Evolutionary conservation across 345 rosid species (phyloP).

Genomic region (Moringa oleifera): DNA sequence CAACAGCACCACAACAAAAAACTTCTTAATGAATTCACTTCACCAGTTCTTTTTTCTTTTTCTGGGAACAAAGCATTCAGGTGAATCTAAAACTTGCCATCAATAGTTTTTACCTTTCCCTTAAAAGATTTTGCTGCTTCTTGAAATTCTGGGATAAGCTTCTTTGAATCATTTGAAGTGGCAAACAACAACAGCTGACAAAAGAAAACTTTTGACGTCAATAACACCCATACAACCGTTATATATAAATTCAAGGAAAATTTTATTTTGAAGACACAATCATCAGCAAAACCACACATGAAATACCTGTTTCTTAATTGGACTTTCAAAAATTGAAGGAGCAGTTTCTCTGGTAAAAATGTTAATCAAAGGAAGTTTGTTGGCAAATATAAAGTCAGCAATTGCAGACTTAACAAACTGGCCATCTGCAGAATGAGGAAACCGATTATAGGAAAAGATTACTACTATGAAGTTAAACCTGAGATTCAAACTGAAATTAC

Average conservation of each 20-base stretch:
- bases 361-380: conserved; percentile 88
- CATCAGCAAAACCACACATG: not conserved
- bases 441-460: conserved; percentile 9
- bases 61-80: not conserved
- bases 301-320: conserved; percentile 81
- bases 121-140: conserved; percentile 85
- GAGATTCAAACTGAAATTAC: conserved; percentile 3
- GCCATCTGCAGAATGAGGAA: conserved; percentile 56
- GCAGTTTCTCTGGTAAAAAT: conserved; percentile 77
- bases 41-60: not conserved
- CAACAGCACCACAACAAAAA: not conserved
- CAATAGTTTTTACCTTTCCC: conserved; percentile 62
- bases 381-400: conserved; percentile 60
- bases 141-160: conserved; percentile 52
- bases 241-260: not conserved
- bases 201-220: conserved; percentile 15
- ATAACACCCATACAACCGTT: not conserved
- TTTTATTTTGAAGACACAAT: not conserved
- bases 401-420: conserved; percentile 72
- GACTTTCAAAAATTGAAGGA: conserved; percentile 72
- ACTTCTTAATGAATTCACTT: not conserved
- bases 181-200: conserved; percentile 76
- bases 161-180: conserved; percentile 59
- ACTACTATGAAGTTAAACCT: conserved; percentile 2
- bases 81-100: not conserved